phyloP scores from a whole-genome alignment of 2,329 filamentous ascomycete genomes.

The Nigrospora osmanthi region DNA sequence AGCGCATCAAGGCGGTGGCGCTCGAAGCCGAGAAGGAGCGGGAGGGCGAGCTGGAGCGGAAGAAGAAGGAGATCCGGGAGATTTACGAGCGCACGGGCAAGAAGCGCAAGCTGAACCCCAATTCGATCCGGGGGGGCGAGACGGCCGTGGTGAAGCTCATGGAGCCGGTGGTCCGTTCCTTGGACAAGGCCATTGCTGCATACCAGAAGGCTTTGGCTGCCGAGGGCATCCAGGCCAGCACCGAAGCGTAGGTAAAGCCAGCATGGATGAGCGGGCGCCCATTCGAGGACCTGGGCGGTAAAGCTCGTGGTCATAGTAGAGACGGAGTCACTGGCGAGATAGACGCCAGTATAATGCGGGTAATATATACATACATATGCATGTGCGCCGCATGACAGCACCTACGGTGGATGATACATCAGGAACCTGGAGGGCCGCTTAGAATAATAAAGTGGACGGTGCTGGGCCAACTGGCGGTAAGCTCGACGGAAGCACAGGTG shows the following conservation, averaged over 20 bases:
- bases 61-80: conserved; percentile 63
- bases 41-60: conserved; percentile 54
- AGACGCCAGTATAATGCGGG: no score
- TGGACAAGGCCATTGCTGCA: conserved; percentile 62
- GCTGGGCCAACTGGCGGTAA: no score
- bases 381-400: no score
- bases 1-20: conserved; percentile 74
- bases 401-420: no score
- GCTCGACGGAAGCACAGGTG: no score
- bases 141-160: conserved; percentile 71
- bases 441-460: no score
- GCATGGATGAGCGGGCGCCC: no score
- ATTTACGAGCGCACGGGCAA: conserved; percentile 66
- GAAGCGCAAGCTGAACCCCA: conserved; percentile 62
- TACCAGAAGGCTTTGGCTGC: conserved; percentile 67
- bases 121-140: conserved; percentile 64
- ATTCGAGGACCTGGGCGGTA: background rate
- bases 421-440: no score
- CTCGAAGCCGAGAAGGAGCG: conserved; percentile 72
- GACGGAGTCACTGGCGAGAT: no score
- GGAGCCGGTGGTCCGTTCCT: conserved; percentile 61
- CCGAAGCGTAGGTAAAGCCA: conserved; percentile 26
- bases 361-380: no score
- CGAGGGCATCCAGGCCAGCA: conserved; percentile 42
- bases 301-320: no score